Percentiles rank a stretch among this genome's conserved stretches.
phyloP scores from a whole-genome alignment of 257 asterid species.

The Capsicum chinense region DNA sequence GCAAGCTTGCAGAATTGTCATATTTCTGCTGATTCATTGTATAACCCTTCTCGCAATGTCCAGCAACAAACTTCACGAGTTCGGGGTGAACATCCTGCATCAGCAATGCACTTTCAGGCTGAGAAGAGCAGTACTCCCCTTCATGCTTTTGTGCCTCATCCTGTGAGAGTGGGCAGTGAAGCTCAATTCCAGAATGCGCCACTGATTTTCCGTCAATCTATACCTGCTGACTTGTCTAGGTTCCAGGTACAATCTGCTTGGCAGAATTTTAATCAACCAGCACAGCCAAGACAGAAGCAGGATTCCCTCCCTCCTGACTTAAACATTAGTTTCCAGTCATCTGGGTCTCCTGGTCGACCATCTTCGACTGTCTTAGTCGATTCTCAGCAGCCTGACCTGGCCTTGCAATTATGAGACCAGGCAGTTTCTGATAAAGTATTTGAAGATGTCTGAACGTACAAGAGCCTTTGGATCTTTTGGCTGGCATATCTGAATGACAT shows the following conservation, averaged over 20 bases:
- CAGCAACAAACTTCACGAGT: constrained; percentile 59
- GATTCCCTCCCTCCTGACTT: constrained; percentile 88
- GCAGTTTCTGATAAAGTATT: background rate
- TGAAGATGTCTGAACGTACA: constrained; percentile 1
- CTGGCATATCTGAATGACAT: constrained; percentile 7
- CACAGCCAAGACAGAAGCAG: constrained; percentile 67
- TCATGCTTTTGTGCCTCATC: constrained; percentile 65
- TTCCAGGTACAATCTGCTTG: constrained; percentile 72
- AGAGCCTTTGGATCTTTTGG: background rate
- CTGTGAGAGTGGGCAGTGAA: constrained; percentile 52
- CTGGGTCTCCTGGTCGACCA: constrained; percentile 86
- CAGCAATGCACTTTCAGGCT: constrained; percentile 51
- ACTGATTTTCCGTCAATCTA: constrained; percentile 63
- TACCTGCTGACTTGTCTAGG: constrained; percentile 76
- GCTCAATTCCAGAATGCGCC: constrained; percentile 62
- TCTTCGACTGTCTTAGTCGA: constrained; percentile 73
- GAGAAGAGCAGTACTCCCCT: constrained; percentile 48
- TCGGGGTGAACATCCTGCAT: constrained; percentile 55
- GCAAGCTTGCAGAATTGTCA: constrained; percentile 49
- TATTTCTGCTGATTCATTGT: constrained; percentile 56
- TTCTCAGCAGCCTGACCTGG: constrained; percentile 98
- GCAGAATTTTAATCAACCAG: constrained; percentile 58
- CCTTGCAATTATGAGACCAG: constrained; percentile 75
- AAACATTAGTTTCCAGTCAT: constrained; percentile 81
- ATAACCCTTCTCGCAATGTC: constrained; percentile 55